Base-by-base conservation (phyloP, 345 rosid species). In the Anacardium occidentale region DNA sequence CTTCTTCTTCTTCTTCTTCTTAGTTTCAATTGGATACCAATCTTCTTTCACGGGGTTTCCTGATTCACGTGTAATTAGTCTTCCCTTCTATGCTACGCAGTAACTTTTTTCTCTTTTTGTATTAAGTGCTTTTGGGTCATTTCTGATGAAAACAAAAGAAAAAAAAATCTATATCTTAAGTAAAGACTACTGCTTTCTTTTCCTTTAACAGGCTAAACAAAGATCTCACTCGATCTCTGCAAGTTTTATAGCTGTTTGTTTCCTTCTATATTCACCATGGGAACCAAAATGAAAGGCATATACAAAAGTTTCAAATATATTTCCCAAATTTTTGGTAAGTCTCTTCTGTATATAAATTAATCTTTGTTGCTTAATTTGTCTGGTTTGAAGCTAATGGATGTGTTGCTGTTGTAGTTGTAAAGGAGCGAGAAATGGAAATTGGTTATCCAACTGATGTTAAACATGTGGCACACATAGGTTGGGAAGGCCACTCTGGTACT, bases 391-490 rank as follows among this genome's bases (percentile, higher is more conserved):
- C 64, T 60, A 26, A 68, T 24, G 18, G 55, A 62, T 63, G 48
- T 48, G 42, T 69, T 66, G 61, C 29, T 50, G 40, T 51, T 75
- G 72, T 79, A 83, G 91, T 87, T 80, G 88, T 81, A 83, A 94
- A 85, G 82, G 92, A 94, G 72, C 80, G 89, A 72, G 94, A 76
- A 83, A 80, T 86, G 87, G 89, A 94, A 77, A 94, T 94, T 78
- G 98, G 98, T 83, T 89, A 81, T 66, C 98, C 97, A 6, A 92
- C 98, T 70, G 97, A 94, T 83, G 98, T 94, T 25, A 94, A 90
- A 79, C 98, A 94, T 74, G 94, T 92, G 75, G 90, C 98, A 53
- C 97, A 92, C 69, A 88, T 94, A 64, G 97, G 97, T 1, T 89
- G 89, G 95, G 97, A 94, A 48, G 92, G 95, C 48, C 75, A 81